Evolutionary conservation across 2,329 filamentous ascomycete species (phyloP).

Genomic region (Cryphonectria carpinicola): DNA sequence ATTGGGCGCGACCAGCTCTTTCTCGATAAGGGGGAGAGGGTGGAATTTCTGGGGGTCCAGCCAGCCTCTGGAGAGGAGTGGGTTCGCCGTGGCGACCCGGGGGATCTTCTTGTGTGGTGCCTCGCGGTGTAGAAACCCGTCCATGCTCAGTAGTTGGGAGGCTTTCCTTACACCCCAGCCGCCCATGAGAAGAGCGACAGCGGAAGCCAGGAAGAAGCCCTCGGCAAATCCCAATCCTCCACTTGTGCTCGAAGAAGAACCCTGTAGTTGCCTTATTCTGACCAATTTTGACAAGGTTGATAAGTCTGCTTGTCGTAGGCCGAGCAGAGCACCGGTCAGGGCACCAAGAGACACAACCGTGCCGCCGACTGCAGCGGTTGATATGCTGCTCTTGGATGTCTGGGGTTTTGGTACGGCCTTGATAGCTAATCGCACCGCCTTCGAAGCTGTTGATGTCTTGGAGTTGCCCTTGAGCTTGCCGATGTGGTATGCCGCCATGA

Average conservation of each 20-base stretch:
- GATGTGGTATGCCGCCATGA: constrained; percentile 44
- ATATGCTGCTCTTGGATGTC: constrained; percentile 13
- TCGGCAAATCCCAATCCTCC: constrained; percentile 41
- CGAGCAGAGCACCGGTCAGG: constrained; percentile 17
- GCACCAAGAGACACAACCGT: constrained; percentile 23
- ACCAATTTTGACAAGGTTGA: constrained; percentile 30
- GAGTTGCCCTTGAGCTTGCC: constrained; percentile 42
- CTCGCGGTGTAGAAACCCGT: constrained; percentile 40
- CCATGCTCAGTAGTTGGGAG: constrained; percentile 39
- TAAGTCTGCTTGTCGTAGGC: constrained; percentile 24
- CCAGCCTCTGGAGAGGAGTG: constrained; percentile 48
- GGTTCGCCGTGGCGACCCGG: constrained; percentile 42
- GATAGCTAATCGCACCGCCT: constrained; percentile 21
- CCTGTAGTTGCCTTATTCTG: constrained; percentile 9
- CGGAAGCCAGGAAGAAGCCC: constrained; percentile 43
- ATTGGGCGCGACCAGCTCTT: constrained; percentile 45
- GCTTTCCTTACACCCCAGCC: constrained; percentile 37
- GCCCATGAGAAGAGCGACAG: constrained; percentile 39
- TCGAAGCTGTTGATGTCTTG: constrained; percentile 15
- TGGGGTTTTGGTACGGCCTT: constrained; percentile 13
- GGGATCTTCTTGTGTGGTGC: constrained; percentile 46
- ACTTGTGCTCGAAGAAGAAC: constrained; percentile 13
- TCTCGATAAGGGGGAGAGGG: constrained; percentile 48
- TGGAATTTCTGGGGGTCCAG: constrained; percentile 54
- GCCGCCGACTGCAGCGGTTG: constrained; percentile 18